Percentiles rank a stretch among this genome's conserved stretches.
Conservation (phyloP, 2,329 filamentous ascomycete genomes). For the Colletotrichum eremochloae region DNA sequence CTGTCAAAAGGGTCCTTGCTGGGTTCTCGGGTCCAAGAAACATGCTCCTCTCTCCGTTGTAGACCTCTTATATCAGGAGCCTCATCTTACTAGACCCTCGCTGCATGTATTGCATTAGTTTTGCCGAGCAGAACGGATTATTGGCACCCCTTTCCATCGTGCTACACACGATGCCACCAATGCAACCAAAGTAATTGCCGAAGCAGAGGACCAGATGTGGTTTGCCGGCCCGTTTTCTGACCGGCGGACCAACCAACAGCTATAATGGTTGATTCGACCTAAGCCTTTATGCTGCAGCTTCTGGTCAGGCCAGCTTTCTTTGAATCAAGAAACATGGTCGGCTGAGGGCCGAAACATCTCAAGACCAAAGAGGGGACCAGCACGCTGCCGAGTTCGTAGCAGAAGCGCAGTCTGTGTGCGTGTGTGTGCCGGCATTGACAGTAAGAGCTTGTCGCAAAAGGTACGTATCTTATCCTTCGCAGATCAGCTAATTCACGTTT, state of each 20-base stretch:
- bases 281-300: neutral
- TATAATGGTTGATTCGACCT: constrained; percentile 12
- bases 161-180: no score
- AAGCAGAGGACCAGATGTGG: neutral
- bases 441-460: neutral
- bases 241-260: constrained; percentile 1
- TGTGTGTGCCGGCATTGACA: constrained; percentile 15
- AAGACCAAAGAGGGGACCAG: constrained; percentile 10
- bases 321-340: neutral
- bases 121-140: neutral
- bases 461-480: constrained; percentile 11
- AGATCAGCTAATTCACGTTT: constrained; percentile 28
- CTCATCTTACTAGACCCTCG: neutral
- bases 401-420: constrained; percentile 18
- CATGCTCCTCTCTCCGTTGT: neutral
- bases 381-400: constrained; percentile 34
- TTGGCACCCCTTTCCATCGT: no score
- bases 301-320: no score
- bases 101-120: neutral
- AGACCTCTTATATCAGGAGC: constrained; percentile 1
- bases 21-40: neutral
- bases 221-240: no score
- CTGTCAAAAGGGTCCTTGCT: constrained; percentile 2
- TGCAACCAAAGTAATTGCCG: constrained; percentile 20
- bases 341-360: neutral